Evolutionary conservation across 2,329 filamentous ascomycete species (phyloP).

Genomic region (Penicillium italicum): DNA sequence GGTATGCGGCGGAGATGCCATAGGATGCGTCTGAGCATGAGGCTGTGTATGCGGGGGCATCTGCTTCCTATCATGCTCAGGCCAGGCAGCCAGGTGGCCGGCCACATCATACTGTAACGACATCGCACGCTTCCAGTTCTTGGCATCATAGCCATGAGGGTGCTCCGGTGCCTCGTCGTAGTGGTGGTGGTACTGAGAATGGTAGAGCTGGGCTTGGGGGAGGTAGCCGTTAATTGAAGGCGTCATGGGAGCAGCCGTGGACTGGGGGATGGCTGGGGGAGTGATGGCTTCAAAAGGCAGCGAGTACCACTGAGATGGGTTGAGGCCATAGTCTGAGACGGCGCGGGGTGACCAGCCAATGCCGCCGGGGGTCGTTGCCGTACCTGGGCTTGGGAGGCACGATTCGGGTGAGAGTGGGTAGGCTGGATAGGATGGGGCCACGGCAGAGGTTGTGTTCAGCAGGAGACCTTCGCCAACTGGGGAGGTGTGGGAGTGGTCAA

Average conservation of each 20-base stretch:
- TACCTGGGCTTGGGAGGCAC: slow-evolving; percentile 28
- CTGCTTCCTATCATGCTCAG: slow-evolving; percentile 12
- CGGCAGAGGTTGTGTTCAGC: slow-evolving; percentile 25
- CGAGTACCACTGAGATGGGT: slow-evolving; percentile 30
- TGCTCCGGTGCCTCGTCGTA: slow-evolving; percentile 16
- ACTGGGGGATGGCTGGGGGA: slow-evolving; percentile 25
- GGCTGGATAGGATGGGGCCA: slow-evolving; percentile 26
- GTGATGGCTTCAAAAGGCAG: slow-evolving; percentile 27
- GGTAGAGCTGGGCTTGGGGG: slow-evolving; percentile 19
- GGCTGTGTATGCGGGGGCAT: background rate
- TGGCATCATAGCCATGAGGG: slow-evolving; percentile 21
- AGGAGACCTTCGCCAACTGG: slow-evolving; percentile 25
- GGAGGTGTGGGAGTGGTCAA: slow-evolving; percentile 28
- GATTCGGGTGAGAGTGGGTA: slow-evolving; percentile 30
- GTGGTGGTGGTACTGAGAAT: slow-evolving; percentile 22
- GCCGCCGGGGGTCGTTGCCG: slow-evolving; percentile 20
- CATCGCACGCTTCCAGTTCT: slow-evolving; percentile 31
- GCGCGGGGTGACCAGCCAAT: slow-evolving; percentile 17
- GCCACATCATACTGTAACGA: slow-evolving; percentile 28
- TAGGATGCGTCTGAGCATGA: slow-evolving; percentile 12
- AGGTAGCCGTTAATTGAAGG: slow-evolving; percentile 23
- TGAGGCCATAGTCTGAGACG: slow-evolving; percentile 22
- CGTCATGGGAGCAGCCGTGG: slow-evolving; percentile 21
- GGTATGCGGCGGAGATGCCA: slow-evolving; percentile 22
- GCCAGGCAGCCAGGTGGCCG: slow-evolving; percentile 3